Conservation (phyloP, 441 rosid genomes). For the Manihot esculenta region DNA sequence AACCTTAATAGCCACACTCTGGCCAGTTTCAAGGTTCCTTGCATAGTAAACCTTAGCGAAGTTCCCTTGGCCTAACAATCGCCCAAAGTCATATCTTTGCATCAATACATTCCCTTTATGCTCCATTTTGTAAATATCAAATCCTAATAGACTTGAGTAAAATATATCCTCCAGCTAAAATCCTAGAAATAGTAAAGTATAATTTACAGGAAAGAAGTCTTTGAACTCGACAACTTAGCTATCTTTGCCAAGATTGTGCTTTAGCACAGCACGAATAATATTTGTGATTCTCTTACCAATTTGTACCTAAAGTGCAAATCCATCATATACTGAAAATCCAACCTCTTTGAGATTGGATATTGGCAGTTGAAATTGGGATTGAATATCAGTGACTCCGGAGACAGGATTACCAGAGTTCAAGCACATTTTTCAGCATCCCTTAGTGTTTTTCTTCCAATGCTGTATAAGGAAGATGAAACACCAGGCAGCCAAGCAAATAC, state of each 20-base stretch:
- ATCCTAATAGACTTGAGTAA: slow-evolving; percentile 12
- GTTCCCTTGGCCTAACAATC: slow-evolving; percentile 73
- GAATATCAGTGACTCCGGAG: slow-evolving; percentile 12
- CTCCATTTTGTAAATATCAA: slow-evolving; percentile 29
- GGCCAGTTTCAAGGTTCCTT: slow-evolving; percentile 45
- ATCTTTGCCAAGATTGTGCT: slow-evolving; percentile 29
- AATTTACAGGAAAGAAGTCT: slow-evolving; percentile 19
- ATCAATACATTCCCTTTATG: slow-evolving; percentile 46
- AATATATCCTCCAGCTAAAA: background rate
- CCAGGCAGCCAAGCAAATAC: background rate
- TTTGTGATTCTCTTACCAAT: slow-evolving; percentile 11
- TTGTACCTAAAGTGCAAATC: slow-evolving; percentile 13
- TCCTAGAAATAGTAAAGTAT: background rate
- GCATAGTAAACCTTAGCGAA: slow-evolving; percentile 73
- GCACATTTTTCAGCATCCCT: slow-evolving; percentile 55
- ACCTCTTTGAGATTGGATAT: slow-evolving; percentile 1
- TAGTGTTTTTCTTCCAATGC: slow-evolving; percentile 14
- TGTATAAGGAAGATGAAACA: slow-evolving; percentile 14
- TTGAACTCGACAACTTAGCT: slow-evolving; percentile 26
- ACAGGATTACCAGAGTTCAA: slow-evolving; percentile 24
- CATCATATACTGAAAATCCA: slow-evolving; percentile 2
- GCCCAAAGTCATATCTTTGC: slow-evolving; percentile 64
- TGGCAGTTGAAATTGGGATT: background rate
- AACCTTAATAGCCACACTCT: slow-evolving; percentile 72
- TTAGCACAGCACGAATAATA: slow-evolving; percentile 17